Base-by-base conservation (phyloP, 2,329 filamentous ascomycete genomes). In the Chrysoporthe cubensis region DNA sequence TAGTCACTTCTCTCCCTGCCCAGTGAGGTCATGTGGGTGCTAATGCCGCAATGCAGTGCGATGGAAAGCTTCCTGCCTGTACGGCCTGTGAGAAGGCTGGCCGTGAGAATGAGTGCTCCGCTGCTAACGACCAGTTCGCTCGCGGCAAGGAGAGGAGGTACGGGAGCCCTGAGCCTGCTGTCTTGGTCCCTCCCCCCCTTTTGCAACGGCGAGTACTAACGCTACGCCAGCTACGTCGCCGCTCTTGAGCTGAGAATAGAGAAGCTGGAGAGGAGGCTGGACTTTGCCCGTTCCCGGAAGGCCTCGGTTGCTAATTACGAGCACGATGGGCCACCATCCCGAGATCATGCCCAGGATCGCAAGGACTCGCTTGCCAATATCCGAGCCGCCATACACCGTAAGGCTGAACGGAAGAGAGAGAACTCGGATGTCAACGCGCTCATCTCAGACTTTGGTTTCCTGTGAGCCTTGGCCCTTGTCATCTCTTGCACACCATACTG, bases 91-190 rank as follows among this genome's bases (percentile, higher is more conserved):
- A 97, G 79, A 94, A 94, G 80, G 93, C 93, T 16, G 94, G 94
- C 42, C 91, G 93, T 70, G 89, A 92, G 66, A 90, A 85, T 69
- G 94, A 96, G 76, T 99, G 96, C 78, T 97, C 94, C 7, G 94
- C 94, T 66, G 94, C 94, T 8, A 97, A 96, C 75, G 95, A 98
- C 76, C 94, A 97, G 77, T 98, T 97, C 79, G 94, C 95, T 0
- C 87, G 94, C 71, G 96, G 96, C 70, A 98, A 98, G 79, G 96
- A 98, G 77, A 86, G 95, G 75, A 98, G 94, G 89, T 89, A 73
- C 67, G 80, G 21, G 14, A 48, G 1, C 73, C 43, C 16, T 4
- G n/a, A 13, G 66, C 37, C 9, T 16, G 37, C 16, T 16, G 42
- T 50, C 26, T 32, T 56, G 21, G 50, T 69, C 67, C 62, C 64